A percentile compares a stretch with the other conserved stretches of the same genome.
phyloP scores from a whole-genome alignment of 2,329 filamentous ascomycete species.

The Sclerotinia subarctica region DNA sequence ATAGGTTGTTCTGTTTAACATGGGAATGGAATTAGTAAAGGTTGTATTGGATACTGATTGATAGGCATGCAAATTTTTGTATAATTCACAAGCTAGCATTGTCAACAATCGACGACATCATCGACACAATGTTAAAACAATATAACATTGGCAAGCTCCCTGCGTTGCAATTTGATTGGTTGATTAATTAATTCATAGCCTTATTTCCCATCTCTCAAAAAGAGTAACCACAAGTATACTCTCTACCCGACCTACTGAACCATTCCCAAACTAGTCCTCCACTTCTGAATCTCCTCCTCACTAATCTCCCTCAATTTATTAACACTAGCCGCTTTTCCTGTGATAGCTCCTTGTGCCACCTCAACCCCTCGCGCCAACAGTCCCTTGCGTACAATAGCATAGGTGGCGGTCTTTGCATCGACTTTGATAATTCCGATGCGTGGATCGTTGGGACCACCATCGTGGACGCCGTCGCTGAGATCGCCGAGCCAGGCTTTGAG shows the following conservation, averaged over 20 bases:
- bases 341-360: slow-evolving; percentile 71
- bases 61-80: background rate
- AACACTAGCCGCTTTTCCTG: slow-evolving; percentile 66
- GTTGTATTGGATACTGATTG: background rate
- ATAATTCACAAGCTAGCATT: background rate
- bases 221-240: background rate
- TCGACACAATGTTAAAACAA: background rate
- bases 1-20: background rate
- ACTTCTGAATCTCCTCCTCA: slow-evolving; percentile 54
- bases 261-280: slow-evolving; percentile 17
- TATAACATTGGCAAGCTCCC: background rate
- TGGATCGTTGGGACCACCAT: slow-evolving; percentile 77
- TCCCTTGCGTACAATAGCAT: slow-evolving; percentile 62
- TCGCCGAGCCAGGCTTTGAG: slow-evolving; percentile 87
- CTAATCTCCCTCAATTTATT: slow-evolving; percentile 75
- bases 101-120: background rate
- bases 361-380: slow-evolving; percentile 63
- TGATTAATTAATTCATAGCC: slow-evolving; percentile 1
- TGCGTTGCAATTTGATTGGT: background rate
- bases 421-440: slow-evolving; percentile 79
- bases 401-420: slow-evolving; percentile 68
- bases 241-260: background rate
- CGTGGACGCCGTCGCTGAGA: slow-evolving; percentile 76
- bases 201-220: too few species aligned
- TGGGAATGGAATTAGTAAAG: background rate